Evolutionary conservation across 2,329 filamentous ascomycete genomes (phyloP), one percentile per base, ranked within the genome.

Genomic region (Epichloe baconii): DNA sequence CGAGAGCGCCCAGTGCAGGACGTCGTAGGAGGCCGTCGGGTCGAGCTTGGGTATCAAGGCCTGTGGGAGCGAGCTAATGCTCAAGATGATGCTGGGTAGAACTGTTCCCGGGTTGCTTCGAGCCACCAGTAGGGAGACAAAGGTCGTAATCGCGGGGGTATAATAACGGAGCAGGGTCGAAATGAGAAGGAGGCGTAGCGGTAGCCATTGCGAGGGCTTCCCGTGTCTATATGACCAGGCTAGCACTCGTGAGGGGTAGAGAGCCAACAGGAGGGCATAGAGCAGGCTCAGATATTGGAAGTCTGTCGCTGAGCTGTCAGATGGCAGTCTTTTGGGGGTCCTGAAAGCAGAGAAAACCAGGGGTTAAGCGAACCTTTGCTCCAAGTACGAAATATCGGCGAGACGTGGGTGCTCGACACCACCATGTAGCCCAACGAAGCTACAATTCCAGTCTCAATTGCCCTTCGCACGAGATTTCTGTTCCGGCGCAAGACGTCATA

Each of bases 161-260:
- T 52, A 96, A 68, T n/a, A 95, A 74, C 11, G 90, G 88, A 6
- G 91, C 91, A 3, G 89, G 90, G 62, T 97, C 91, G 66, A 96
- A 95, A n/a, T 79, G 76, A 4, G 80, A 71, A 0, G 89, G 38
- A 95, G 71, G 34, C 63, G 63, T 37, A 83, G 59, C 1, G 72
- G 69, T 34, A 73, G 57, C 52, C 56, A 58, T 31, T 56, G 65
- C n/a, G 66, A 65, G 3, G 72, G 66, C 4, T 56, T 63, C 17
- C 66, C 64, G 23, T 68, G 66, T 19, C 62, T 63, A 52, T 73
- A 71, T 1, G 71, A 67, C 73, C 77, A 77, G 17, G 68, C 56
- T 5, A 73, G 60, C n/a, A 84, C 66, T 52, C 82, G 72, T 40
- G 84, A 50, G 2, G 83, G 83, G 58, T 87, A 86, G 12, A 77